Evolutionary conservation across 257 asterid genomes (phyloP).

Genomic region (Capsicum pubescens): DNA sequence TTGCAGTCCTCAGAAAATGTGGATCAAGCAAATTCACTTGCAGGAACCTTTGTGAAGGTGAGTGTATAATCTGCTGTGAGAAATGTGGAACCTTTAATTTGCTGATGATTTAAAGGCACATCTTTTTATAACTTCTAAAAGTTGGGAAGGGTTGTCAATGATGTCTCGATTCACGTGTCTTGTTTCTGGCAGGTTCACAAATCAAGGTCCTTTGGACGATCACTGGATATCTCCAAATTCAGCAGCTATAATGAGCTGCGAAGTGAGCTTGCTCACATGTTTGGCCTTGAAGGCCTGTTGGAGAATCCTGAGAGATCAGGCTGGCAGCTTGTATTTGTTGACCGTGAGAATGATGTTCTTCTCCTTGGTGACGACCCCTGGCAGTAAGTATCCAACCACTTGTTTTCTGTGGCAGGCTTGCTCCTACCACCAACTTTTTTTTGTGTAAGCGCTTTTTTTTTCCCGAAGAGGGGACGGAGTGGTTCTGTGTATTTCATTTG

Average conservation of each 20-base stretch:
- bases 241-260: conserved; percentile 95
- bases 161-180: conserved; percentile 7
- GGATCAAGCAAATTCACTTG: conserved; percentile 63
- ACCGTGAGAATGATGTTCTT: conserved; percentile 95
- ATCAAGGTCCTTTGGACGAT: conserved; percentile 86
- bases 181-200: conserved; percentile 72
- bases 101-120: not conserved
- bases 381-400: conserved; percentile 67
- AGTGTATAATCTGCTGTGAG: conserved; percentile 11
- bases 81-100: not conserved
- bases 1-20: conserved; percentile 81
- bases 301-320: conserved; percentile 99
- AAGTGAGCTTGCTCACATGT: conserved; percentile 91
- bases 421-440: not conserved
- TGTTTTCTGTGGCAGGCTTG: conserved; percentile 15
- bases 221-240: conserved; percentile 89
- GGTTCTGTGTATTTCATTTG: not conserved
- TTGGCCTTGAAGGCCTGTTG: conserved; percentile 90
- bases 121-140: not conserved
- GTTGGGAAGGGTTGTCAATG: not conserved
- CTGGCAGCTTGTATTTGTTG: conserved; percentile 99
- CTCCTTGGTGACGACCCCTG: conserved; percentile 99
- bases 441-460: not conserved
- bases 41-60: conserved; percentile 92
- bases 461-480: not conserved